Conservation (phyloP, 352 stramenopile species). For the Pythium brassicae region DNA sequence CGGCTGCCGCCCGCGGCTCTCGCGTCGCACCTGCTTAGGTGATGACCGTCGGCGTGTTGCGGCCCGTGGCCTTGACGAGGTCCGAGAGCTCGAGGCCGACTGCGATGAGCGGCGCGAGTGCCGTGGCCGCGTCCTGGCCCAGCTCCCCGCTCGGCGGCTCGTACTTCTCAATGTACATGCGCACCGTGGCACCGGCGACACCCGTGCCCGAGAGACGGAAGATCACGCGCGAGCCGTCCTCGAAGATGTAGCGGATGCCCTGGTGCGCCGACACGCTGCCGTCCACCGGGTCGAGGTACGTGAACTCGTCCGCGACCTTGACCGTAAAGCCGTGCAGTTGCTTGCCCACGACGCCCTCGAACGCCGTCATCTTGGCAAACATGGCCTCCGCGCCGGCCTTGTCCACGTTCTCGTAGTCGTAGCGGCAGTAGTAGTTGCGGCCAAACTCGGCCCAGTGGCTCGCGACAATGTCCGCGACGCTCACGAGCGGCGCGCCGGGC, state of each 20-base stretch:
- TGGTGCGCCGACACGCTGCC: constrained; percentile 95
- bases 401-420: constrained; percentile 99
- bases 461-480: constrained; percentile 95
- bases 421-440: constrained; percentile 98
- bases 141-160: constrained; percentile 87
- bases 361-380: constrained; percentile 73
- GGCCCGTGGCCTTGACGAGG: constrained; percentile 90
- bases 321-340: constrained; percentile 77
- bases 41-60: constrained; percentile 95
- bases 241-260: constrained; percentile 95
- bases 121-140: constrained; percentile 62
- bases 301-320: constrained; percentile 95
- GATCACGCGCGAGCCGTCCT: constrained; percentile 93
- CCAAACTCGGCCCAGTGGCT: constrained; percentile 97
- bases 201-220: constrained; percentile 98
- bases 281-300: constrained; percentile 98
- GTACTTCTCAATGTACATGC: constrained; percentile 99
- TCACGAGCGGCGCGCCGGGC: constrained; percentile 87
- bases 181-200: constrained; percentile 95
- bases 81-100: constrained; percentile 91
- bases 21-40: constrained; percentile 81
- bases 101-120: constrained; percentile 88
- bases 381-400: constrained; percentile 74
- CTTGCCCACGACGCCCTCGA: constrained; percentile 61
- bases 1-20: neutral